Base-by-base conservation (phyloP, 2,329 filamentous ascomycete genomes). In the Venturia oleaginea region DNA sequence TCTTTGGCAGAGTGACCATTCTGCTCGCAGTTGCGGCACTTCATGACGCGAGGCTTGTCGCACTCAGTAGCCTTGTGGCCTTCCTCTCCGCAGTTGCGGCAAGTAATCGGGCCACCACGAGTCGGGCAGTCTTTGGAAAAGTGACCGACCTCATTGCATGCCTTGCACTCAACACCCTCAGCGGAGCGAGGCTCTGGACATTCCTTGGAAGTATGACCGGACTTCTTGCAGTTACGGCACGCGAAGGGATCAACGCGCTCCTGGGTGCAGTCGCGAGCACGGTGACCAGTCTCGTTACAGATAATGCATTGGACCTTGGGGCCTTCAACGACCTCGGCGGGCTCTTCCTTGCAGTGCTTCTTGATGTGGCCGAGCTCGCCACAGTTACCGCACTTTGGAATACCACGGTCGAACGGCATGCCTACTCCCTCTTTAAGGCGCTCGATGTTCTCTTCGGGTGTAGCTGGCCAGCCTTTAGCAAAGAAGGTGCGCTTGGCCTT, bases 171-270 rank as follows among this genome's bases (percentile, higher is more conserved):
- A 0, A 88, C 81, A 62, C 81, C 81, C 34, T 80, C 83, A 40
- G 76, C 74, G 34, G 84, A 81, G 43, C 75, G 75, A 55, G 76
- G 77, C 66, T 79, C 75, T 57, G 75, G 69, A 67, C 77, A 77
- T 38, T 79, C 76, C 65, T 72, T 74, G 27, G 74, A 67, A 30
- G 65, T 71, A 54, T 72, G 71, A 10, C 72, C 71, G 37, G 74
- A 76, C 71, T 75, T 77, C 82, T 82, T 83, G 77, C 87, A 90
- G 72, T 90, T 90, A 72, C 82, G 84, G 81, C 87, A 90, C 8
- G 84, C 85, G 68, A 82, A 86, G 65, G 79, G 85, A 76, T 88
- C 84, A 37, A 84, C 75, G 61, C 88, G 76, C 65, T 74, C 72
- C 64, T 76, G 70, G 6, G 72, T 72, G 65, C 88, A 91, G 68